Conservation (phyloP, 371 early-diverging fungal species). For the Furculomyces boomerangus region DNA sequence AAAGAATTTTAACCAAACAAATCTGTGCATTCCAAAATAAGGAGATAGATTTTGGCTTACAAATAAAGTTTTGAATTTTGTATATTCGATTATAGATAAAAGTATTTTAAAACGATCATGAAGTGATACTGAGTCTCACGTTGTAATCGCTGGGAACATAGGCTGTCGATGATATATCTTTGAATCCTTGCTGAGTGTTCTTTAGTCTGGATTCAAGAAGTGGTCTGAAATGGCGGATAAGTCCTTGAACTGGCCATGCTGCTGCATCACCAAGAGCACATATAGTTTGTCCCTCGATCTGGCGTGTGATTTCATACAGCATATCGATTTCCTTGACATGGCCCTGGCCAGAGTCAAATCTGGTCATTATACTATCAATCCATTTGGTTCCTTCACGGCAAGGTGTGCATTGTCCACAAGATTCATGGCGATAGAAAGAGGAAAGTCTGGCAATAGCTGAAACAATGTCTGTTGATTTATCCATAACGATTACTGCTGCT, state of each 20-base stretch:
- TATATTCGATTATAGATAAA: too few species aligned
- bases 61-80: too few species aligned
- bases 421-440: conserved; percentile 91
- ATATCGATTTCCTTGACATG: conserved; percentile 76
- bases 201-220: conserved; percentile 75
- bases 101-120: too few species aligned
- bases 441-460: conserved; percentile 78
- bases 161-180: not conserved
- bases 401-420: conserved; percentile 97
- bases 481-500: conserved; percentile 94
- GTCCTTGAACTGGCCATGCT: conserved; percentile 94
- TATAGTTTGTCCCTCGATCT: conserved; percentile 97
- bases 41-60: too few species aligned
- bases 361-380: conserved; percentile 88
- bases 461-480: conserved; percentile 87
- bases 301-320: conserved; percentile 73
- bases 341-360: conserved; percentile 81
- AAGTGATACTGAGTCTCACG: too few species aligned
- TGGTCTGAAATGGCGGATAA: conserved; percentile 87
- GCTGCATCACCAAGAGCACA: conserved; percentile 97
- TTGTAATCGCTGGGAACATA: not conserved
- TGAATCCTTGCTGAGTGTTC: conserved; percentile 1
- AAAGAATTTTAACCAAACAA: too few species aligned
- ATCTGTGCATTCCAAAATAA: too few species aligned
- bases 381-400: conserved; percentile 94